Evolutionary conservation across 306 rosid species (phyloP), one percentile per base, ranked within the genome.

Genomic region (Medicago ruthenica): DNA sequence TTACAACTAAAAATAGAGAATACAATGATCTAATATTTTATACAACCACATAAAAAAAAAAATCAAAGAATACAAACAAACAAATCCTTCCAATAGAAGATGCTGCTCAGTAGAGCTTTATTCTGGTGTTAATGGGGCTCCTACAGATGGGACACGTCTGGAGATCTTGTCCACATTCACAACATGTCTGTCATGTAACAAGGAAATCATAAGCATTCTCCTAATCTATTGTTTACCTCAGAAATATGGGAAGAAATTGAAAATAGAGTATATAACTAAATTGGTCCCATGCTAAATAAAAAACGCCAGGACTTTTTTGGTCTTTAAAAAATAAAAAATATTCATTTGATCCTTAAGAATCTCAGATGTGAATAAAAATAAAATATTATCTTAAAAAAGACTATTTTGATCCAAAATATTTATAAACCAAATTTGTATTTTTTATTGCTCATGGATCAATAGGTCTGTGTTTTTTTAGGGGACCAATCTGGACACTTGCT

Each of bases 81-180:
- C 5, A 70, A 44, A 31, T 20, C 24, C 47, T 24, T 31, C 72
- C 20, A 39, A n/a, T 13, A 34, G 27, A 39, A 41, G 80, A 67
- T 39, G n/a, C 65, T 67, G 20, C 65, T 82, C 75, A 92, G 82
- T 84, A 95, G 39, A 95, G 96, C 85, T 88, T 95, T 53, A 95
- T 88, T 86, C 96, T 82, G 71, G 96, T 90, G 65, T 45, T 82
- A 59, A 95, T 92, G 17, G 83, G 74, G 68, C 80, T 89, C 61
- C 99, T 88, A 62, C 99, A 95, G 51, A 92, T 90, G n/a, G 99
- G 99, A 85, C 99, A 92, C 54, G 82, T 16, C 81, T 87, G 77
- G 70, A 92, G 96, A 71, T 84, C 86, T 71, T 39, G 73, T 55
- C 99, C 99, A 12, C 99, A 95, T 7, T 85, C 97, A 57, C 96